Evolutionary conservation across 495 filamentous ascomycete genomes (phyloP), one percentile per base, ranked within the genome.

Genomic region (Diplogelasinospora grovesii): DNA sequence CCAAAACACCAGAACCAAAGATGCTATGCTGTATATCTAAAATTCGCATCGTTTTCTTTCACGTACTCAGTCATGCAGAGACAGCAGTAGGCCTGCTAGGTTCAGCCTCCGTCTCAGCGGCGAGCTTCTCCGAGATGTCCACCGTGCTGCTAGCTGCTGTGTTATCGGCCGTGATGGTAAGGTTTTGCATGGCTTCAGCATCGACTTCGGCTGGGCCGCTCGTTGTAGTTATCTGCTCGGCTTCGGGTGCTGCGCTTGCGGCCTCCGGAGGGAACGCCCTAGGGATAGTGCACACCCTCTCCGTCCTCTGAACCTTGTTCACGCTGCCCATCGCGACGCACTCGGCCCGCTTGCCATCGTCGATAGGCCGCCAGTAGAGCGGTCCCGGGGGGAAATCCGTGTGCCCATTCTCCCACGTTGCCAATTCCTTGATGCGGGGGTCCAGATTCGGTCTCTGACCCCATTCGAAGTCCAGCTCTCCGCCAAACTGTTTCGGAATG

Each of bases 401-500:
- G 23, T 57, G 35, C 0, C 65, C 71, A 10, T 61, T 61, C 48
- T 71, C 65, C 61, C 66, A 78, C 3, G 45, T 54, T 2, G 79
- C 61, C n/a, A 70, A 43, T 22, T 72, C 65, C 14, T 63, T 56
- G 23, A 74, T 73, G 8, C 63, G 56, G 5, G 79, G 79, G 46
- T 95, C 87, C 14, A 85, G 59, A 36, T 74, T 68, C 9, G 86
- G 85, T 62, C 77, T 65, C 40, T 83, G 76, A 36, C 83, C 83
- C 61, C 79, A 93, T 45, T 80, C 56, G 66, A 83, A 95, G 24
- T 92, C 82, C 4, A 95, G 73, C 34, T 85, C 73, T 21, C 88
- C 88, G 35, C 88, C 88, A 52, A 90, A 95, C 51, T 78, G 75
- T 61, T 83, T 85, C 9, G 88, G 88, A 32, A 95, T 85, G 53